Evolutionary conservation across 139 green algal species (phyloP), one percentile per base, ranked within the genome.

Genomic region (Pleodorina starrii): DNA sequence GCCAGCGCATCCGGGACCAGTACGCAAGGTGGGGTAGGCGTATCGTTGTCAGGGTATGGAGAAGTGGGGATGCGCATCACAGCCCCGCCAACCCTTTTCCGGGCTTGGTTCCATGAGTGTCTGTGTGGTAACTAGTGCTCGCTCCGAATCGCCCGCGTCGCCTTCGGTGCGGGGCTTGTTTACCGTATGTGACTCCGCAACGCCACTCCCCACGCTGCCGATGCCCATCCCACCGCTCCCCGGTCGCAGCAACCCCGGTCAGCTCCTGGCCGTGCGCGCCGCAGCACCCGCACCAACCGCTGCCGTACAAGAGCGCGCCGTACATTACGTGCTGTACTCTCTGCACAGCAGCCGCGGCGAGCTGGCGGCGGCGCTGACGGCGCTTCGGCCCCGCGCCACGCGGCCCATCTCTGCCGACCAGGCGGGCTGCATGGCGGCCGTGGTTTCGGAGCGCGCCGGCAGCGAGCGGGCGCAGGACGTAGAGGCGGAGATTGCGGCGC

Each of bases 331-430:
- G 9, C 63, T 78, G 10, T 87, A 50, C 43, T 32, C 43, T 1
- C 7, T 16, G 2, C 81, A 87, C 81, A 79, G 60, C 60, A 87
- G 81, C 43, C 60, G 81, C n/a, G 32, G 23, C 2, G 81, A 87
- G 81, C 81, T 87, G 43, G 81, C 48, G 43, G 81, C 60, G 17
- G 81, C 60, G 63, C 81, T 87, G 29, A 40, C 16, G 5, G 81
- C 32, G 43, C 63, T 87, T 40, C 81, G 44, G 43, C 81, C 81
- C 0, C 81, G 81, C n/a, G 81, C 81, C 29, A 48, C 32, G n/a
- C n/a, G 43, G 16, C 81, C 81, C n/a, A 87, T 78, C 21, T n/a
- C 21, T 3, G 21, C 23, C 5, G 79, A 86, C 12, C 54, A 75
- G 79, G 79, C 68, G 50, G 75, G 75, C 9, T 54, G n/a, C 75